Evolutionary conservation across 192 early-diverging fungal genomes (phyloP).

Genomic region (Backusella morwellensis): DNA sequence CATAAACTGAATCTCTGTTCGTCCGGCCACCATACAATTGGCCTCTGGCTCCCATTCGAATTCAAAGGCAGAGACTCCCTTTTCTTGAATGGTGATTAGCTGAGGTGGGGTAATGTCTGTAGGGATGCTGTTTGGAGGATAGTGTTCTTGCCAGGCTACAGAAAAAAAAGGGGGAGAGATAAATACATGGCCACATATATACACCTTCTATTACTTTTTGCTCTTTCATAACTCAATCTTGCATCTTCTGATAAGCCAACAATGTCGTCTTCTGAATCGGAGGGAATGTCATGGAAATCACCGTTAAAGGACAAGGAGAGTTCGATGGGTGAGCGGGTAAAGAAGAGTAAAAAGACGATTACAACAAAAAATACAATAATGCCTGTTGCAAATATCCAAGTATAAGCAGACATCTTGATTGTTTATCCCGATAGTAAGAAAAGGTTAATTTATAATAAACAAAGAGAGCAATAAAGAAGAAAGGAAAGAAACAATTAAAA

Average conservation of each 20-base stretch:
- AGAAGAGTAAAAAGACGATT: constrained; percentile 35
- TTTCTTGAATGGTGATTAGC: constrained; percentile 73
- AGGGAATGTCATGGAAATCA: constrained; percentile 39
- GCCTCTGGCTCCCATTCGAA: constrained; percentile 66
- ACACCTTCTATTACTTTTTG: constrained; percentile 27
- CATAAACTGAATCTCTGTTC: constrained; percentile 76
- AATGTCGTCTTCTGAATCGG: constrained; percentile 33
- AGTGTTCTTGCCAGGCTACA: constrained; percentile 64
- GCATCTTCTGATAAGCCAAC: constrained; percentile 41
- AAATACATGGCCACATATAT: neutral
- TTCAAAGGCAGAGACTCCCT: constrained; percentile 82
- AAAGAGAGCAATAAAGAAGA: neutral
- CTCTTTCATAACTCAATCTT: constrained; percentile 45
- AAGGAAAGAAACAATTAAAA: neutral
- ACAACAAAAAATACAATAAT: constrained; percentile 33
- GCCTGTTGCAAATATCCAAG: constrained; percentile 39
- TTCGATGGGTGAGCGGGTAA: constrained; percentile 29
- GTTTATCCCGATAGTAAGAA: neutral
- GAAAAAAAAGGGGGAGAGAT: neutral
- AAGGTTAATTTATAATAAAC: too few relatives aligned
- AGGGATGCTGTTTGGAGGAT: constrained; percentile 72
- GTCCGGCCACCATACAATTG: constrained; percentile 61
- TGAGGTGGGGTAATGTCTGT: constrained; percentile 77
- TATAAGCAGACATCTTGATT: neutral
- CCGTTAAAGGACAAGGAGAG: constrained; percentile 12